These are phyloP conservation scores for Porcisia hertigi DNA, from an alignment of 208 protist genomes.

Conservation along the genomic window DNA sequence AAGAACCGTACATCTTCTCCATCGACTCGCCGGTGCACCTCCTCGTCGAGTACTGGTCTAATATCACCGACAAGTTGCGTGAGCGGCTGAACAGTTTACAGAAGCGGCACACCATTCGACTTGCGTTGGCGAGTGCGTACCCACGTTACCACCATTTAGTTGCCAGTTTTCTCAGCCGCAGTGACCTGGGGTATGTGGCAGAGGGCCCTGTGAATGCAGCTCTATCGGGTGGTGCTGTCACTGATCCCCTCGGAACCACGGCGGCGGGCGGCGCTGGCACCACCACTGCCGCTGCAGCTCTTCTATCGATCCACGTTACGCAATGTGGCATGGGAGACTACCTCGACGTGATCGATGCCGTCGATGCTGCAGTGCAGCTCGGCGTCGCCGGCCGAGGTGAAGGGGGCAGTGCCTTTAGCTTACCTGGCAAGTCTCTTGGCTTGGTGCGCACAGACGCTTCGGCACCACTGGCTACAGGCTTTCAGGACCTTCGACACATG, in stretches of 20 bases:
- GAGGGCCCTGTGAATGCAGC: slow-evolving; percentile 16
- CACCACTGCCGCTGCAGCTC: slow-evolving; percentile 7
- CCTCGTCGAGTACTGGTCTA: slow-evolving; percentile 70
- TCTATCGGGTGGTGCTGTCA: slow-evolving; percentile 8
- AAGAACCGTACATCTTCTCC: slow-evolving; percentile 37
- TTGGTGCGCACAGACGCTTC: not conserved
- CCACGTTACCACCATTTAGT: slow-evolving; percentile 58
- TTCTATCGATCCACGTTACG: slow-evolving; percentile 30
- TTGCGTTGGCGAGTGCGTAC: slow-evolving; percentile 45
- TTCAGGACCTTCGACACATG: slow-evolving; percentile 30
- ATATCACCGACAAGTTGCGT: slow-evolving; percentile 58
- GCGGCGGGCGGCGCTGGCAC: not conserved
- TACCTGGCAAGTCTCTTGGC: not conserved
- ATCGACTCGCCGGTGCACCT: slow-evolving; percentile 62
- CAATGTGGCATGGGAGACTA: slow-evolving; percentile 47
- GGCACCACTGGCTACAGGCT: slow-evolving; percentile 3
- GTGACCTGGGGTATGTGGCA: slow-evolving; percentile 11
- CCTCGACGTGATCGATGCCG: slow-evolving; percentile 31
- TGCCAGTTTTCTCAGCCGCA: slow-evolving; percentile 47
- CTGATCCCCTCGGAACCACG: slow-evolving; percentile 6
- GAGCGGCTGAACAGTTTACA: slow-evolving; percentile 60
- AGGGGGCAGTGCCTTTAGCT: not conserved
- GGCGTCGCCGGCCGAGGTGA: not conserved
- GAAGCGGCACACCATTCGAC: slow-evolving; percentile 49
- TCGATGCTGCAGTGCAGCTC: slow-evolving; percentile 20